Base-by-base conservation (phyloP, 2,329 filamentous ascomycete species). In the Aureobasidium sp. region DNA sequence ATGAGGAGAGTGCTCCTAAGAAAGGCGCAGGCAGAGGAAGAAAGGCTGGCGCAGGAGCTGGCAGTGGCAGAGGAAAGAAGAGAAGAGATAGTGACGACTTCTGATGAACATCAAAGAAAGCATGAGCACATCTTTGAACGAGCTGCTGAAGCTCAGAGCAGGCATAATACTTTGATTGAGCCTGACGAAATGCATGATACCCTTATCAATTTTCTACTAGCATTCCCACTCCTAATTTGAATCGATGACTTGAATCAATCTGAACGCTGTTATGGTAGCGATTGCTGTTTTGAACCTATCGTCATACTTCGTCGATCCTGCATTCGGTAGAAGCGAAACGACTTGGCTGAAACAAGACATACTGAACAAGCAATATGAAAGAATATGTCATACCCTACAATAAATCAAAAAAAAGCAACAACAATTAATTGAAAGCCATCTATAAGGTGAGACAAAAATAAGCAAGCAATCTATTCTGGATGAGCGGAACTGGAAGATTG, bases 41-140 rank as follows among this genome's bases (percentile, higher is more conserved):
- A 48, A 65, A 64, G 62, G 61, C 57, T 13, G 41, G 39, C 23
- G 62, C 57, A 12, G 44, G 29, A 34, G 57, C 56, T 3, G 47
- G 53, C 15, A 5, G 34, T 20, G 61, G 52, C 34, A 64, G 56
- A 61, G 64, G 61, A 20, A 66, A 64, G 62, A 64, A 64, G 57
- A 29, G 64, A 53, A 62, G 62, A 48, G 58, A 61, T 20, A 64
- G 62, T 37, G 64, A 66, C 42, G 64, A 66, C 20, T 41, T 62
- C 32, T 62, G 42, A 62, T 60, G 55, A 57, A 44, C 41, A 39
- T 26, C n/a, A 7, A 42, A 39, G 36, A 48, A n/a, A 29, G 36
- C 12, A 46, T 26, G 29, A 44, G 20, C 9, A 32, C 17, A 46
- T 10, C 15, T 12, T n/a, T 46, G 17, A 13, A 57, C 53, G 41